Conservation (phyloP, 2,329 filamentous ascomycete genomes). For the Pezicula carpinea region DNA sequence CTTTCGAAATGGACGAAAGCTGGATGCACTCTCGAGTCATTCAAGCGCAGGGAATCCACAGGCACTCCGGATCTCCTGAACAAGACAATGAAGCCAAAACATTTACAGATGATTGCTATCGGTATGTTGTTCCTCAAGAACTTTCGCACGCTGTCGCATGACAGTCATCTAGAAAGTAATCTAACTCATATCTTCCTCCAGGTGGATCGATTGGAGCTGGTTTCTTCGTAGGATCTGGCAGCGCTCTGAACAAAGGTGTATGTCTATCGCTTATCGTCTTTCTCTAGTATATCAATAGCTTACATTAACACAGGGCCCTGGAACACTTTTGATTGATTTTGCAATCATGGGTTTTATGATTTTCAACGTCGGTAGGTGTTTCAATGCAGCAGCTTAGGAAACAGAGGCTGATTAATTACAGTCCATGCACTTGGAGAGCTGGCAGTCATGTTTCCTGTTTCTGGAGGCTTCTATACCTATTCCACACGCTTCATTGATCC, state of each 20-base stretch:
- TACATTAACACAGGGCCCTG: slow-evolving; percentile 51
- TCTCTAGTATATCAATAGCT: not conserved
- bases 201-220: slow-evolving; percentile 86
- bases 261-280: not conserved
- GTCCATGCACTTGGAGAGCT: slow-evolving; percentile 90
- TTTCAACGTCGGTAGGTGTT: slow-evolving; percentile 40
- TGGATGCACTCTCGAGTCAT: slow-evolving; percentile 34
- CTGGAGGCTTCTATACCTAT: slow-evolving; percentile 87
- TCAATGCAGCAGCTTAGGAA: not conserved
- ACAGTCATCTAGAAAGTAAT: too few relatives aligned
- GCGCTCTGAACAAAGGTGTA: slow-evolving; percentile 59
- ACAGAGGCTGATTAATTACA: slow-evolving; percentile 47
- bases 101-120: slow-evolving; percentile 96
- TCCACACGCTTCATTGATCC: slow-evolving; percentile 93
- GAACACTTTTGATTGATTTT: slow-evolving; percentile 72
- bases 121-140: too few relatives aligned
- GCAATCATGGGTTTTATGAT: slow-evolving; percentile 79
- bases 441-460: slow-evolving; percentile 83
- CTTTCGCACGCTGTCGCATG: too few relatives aligned
- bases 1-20: slow-evolving; percentile 33
- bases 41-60: slow-evolving; percentile 28
- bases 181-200: too few relatives aligned
- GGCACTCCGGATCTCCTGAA: slow-evolving; percentile 50
- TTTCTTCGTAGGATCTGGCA: slow-evolving; percentile 79
- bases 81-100: slow-evolving; percentile 72